Evolutionary conservation across 345 rosid genomes (phyloP).

Genomic region (Kernera saxatilis): DNA sequence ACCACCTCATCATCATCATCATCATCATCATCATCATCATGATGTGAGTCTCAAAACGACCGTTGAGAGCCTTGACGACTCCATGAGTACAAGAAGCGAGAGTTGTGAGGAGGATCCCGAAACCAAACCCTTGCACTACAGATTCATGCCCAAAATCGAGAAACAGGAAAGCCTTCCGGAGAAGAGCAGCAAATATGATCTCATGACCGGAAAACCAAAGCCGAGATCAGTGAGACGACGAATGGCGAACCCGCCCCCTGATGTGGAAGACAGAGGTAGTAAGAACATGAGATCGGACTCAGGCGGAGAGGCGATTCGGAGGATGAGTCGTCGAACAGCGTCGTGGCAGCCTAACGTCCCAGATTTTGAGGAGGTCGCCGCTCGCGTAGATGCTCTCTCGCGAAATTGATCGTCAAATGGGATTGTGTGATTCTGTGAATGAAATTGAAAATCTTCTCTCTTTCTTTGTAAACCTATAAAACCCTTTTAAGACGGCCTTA

Average conservation of each 20-base stretch:
- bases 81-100: slow-evolving; percentile 11
- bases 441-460: too few species aligned
- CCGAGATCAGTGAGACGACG: slow-evolving; percentile 65
- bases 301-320: slow-evolving; percentile 3
- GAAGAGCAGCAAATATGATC: slow-evolving; percentile 14
- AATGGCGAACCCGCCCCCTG: slow-evolving; percentile 33
- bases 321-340: slow-evolving; percentile 24
- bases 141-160: slow-evolving; percentile 28
- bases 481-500: too few species aligned
- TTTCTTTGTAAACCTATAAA: too few species aligned
- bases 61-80: too few species aligned
- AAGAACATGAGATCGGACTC: slow-evolving; percentile 19
- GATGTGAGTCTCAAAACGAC: slow-evolving; percentile 38
- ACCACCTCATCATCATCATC: slow-evolving; percentile 19
- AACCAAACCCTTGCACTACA: slow-evolving; percentile 33
- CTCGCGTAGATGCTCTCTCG: slow-evolving; percentile 28
- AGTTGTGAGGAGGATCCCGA: slow-evolving; percentile 39
- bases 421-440: too few species aligned
- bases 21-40: not conserved
- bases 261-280: not conserved
- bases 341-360: slow-evolving; percentile 27
- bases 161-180: slow-evolving; percentile 32
- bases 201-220: slow-evolving; percentile 37
- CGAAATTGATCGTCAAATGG: slow-evolving; percentile 20
- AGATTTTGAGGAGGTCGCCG: slow-evolving; percentile 30